Base-by-base conservation (phyloP, 495 filamentous ascomycete genomes). In the Wilcoxina mikolae region DNA sequence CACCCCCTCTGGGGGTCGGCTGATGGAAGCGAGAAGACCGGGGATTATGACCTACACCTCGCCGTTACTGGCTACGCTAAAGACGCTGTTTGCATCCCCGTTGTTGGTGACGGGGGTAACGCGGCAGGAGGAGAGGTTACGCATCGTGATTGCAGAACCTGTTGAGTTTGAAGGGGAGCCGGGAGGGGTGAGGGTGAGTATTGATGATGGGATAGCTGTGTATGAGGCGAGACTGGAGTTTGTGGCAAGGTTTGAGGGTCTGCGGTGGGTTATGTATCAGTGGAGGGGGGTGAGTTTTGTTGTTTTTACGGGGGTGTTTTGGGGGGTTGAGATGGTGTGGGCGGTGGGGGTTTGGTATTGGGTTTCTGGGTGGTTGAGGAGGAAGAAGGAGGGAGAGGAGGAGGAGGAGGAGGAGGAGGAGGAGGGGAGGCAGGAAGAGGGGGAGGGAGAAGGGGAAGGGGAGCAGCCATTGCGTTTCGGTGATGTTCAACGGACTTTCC, bases 231-330 rank as follows among this genome's bases (percentile, higher is more conserved):
- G 64, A 17, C 74, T 94, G 43, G 74, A 73, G 15, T 77, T 98
- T 22, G 73, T 70, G 11, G 87, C 91, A 1, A 73, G 76, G 41
- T 78, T 95, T 55, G 70, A 72, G 20, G 91, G 89, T 0, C 61
- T 95, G 56, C 76, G 83, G 54, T 89, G 84, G 82, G 61, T 86
- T 25, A 94, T 98, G 85, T 89, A 86, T 57, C 77, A 83, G 22
- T 81, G 86, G 69, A 78, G 81, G 31, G 55, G 89, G 26, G 65
- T 79, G 1, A 78, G 78, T 10, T 86, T 87, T 57, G 35, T 84
- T 0, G 57, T 83, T 1, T 83, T 83, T 51, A 84, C 78, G 3
- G 68, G 64, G 2, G 42, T 76, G 24, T 95, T 95, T 67, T 95
- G 87, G 89, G 66, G 64, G 7, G 70, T 76, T 1, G 84, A 84